Evolutionary conservation across 768 basidiomycete species (phyloP).

Genomic region (Lentinula raphanica): DNA sequence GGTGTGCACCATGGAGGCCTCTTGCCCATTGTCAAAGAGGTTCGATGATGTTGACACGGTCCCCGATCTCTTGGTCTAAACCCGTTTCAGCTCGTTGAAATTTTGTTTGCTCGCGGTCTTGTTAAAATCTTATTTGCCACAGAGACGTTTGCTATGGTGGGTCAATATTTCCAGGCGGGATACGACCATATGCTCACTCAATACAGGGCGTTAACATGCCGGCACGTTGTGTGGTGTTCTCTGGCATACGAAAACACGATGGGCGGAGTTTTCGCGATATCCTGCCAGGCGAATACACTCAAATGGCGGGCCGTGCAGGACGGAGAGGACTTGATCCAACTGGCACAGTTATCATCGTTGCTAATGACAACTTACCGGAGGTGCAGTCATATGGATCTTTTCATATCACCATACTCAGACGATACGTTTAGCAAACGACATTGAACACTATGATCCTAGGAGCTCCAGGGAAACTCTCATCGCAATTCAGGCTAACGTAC

Average conservation of each 20-base stretch:
- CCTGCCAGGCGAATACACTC: slow-evolving; percentile 90
- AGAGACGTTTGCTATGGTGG: slow-evolving; percentile 98
- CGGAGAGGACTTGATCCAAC: slow-evolving; percentile 92
- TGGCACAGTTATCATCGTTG: slow-evolving; percentile 90
- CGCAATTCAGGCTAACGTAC: slow-evolving; percentile 96
- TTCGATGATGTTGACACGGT: slow-evolving; percentile 28
- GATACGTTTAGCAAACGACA: slow-evolving; percentile 53
- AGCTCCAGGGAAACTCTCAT: slow-evolving; percentile 85
- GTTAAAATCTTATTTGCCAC: slow-evolving; percentile 98
- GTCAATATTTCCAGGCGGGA: slow-evolving; percentile 13
- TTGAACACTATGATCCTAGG: slow-evolving; percentile 91
- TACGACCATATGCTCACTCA: slow-evolving; percentile 4
- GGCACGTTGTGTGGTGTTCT: slow-evolving; percentile 94
- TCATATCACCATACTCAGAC: background rate
- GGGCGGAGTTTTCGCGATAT: slow-evolving; percentile 89
- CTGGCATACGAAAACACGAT: slow-evolving; percentile 91
- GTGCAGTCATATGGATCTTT: slow-evolving; percentile 32
- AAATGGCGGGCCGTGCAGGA: slow-evolving; percentile 98
- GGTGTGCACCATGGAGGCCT: slow-evolving; percentile 98
- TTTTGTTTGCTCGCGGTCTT: too few species aligned
- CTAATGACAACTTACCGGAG: slow-evolving; percentile 81
- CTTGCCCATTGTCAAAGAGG: slow-evolving; percentile 95
- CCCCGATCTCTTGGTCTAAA: too few species aligned
- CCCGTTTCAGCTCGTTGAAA: slow-evolving; percentile 9
- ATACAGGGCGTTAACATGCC: slow-evolving; percentile 98